A percentile compares a stretch with the other conserved stretches of the same genome.
Evolutionary conservation across 345 rosid genomes (phyloP).

Genomic region (Ricinus communis): DNA sequence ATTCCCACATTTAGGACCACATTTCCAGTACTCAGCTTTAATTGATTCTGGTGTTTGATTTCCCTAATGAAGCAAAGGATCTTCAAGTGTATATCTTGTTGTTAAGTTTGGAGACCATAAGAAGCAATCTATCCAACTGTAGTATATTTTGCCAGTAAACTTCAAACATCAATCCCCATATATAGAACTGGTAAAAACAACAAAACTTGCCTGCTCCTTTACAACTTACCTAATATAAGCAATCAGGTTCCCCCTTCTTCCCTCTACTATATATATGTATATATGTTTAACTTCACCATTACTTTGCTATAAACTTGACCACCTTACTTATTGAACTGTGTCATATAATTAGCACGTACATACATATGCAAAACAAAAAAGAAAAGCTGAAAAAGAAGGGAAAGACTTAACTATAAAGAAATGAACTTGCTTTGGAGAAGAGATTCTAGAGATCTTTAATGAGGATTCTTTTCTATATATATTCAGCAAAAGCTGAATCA

Average conservation of each 20-base stretch:
- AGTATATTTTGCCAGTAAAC: conserved; percentile 26
- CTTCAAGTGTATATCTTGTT: conserved; percentile 19
- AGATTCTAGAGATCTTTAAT: conserved; percentile 28
- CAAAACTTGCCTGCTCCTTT: conserved; percentile 30
- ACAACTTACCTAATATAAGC: conserved; percentile 41
- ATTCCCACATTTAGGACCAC: conserved; percentile 41
- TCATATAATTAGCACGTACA: too few relatives aligned
- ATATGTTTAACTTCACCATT: too few relatives aligned
- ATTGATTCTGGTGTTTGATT: conserved; percentile 31
- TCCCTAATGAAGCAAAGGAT: conserved; percentile 43
- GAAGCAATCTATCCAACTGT: conserved; percentile 26
- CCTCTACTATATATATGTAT: neutral
- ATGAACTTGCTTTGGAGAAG: neutral
- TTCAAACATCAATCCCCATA: conserved; percentile 47
- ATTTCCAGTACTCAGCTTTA: conserved; percentile 36
- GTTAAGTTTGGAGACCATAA: conserved; percentile 30
- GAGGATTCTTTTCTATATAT: conserved; percentile 5
- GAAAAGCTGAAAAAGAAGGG: conserved; percentile 4
- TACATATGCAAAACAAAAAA: too few relatives aligned
- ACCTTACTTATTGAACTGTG: too few relatives aligned
- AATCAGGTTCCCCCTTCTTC: conserved; percentile 43
- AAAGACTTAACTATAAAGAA: neutral
- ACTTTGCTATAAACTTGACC: too few relatives aligned
- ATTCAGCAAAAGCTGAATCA: conserved; percentile 15
- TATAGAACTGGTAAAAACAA: conserved; percentile 39